Base-by-base conservation (phyloP, 345 rosid genomes). In the Rhodamnia argentea region DNA sequence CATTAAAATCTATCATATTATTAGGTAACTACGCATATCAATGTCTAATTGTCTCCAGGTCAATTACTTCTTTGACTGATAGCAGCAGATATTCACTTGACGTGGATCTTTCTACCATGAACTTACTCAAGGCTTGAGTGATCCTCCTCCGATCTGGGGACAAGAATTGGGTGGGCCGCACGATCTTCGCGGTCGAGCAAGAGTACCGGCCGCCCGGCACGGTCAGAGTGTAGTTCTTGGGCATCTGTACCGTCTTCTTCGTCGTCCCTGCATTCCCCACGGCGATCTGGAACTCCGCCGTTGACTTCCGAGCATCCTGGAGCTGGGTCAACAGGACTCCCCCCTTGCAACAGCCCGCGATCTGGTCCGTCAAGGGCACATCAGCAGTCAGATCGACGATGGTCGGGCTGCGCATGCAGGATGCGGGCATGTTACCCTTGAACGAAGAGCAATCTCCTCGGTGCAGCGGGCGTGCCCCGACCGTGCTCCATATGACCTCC, bases 361-460 rank as follows among this genome's bases (percentile, higher is more conserved):
- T 75, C 89, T 94, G 95, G 86, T 92, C 93, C 84, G 86, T 93
- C 86, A 84, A 91, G 74, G 98, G 96, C 83, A 93, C 90, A 85
- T 97, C 97, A 0, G 99, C 98, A 90, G 91, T 83, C 84, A 96
- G 90, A 89, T 97, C 99, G 47, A 94, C 98, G 14, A 96, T 87
- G 13, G 92, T 88, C 0, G 99, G 99, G 6, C 58, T 85, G 93
- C 87, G 94, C 90, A 93, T 94, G 89, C 99, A 97, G 87, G 95
- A 95, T 89, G 95, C 98, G 50, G 98, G 98, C 86, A 90, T 84
- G 88, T 88, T 92, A 16, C 93, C 95, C 58, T 82, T 7, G 92
- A 91, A 91, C 85, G 53, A 93, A 0, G 98, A 95, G 89, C 98
- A 96, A 87, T 96, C 98, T 32, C 99, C 98, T 88, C 94, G 98